Evolutionary conservation across 2,329 filamentous ascomycete genomes (phyloP), one percentile per base, ranked within the genome.

Genomic region (Elsinoe ampelina): DNA sequence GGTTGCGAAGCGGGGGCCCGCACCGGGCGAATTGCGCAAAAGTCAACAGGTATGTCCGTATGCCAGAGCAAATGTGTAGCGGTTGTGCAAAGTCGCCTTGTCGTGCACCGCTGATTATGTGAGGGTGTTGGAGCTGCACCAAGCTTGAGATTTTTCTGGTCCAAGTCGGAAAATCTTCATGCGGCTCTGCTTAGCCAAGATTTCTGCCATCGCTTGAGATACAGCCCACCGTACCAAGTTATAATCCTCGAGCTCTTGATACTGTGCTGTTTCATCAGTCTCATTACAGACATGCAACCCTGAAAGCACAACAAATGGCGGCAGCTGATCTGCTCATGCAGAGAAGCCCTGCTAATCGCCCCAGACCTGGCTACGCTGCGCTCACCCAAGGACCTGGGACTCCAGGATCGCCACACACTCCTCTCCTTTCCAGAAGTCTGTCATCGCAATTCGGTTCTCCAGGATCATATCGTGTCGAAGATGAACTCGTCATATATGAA

Each of bases 401-500:
- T 74, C 71, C 61, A 61, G 82, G 57, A 68, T 83, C 32, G 74
- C 81, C 42, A 71, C 75, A 19, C 82, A 82, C 34, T 73, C 82
- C 62, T 80, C 80, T 45, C 75, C 82, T 62, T 80, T 82, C 59
- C 71, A 82, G 65, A 70, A 87, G 63, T 77, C 84, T 65, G 74
- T 85, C 65, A 62, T 77, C 77, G 17, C 75, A 77, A 54, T 81
- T 78, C 61, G 79, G 79, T 30, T 84, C 82, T 4, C 80, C 81
- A 1, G 75, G 78, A 45, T 75, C 74, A 20, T 82, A 79, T 60
- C 80, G 82, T 17, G 66, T 68, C 50, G 78, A 82, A 58, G 93
- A 98, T 66, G 93, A 96, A 63, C 77, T 85, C 5, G 72, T 95
- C 4, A 80, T 98, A 41, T 76, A 96, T 54, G 90, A 97, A 68